These are phyloP conservation scores for Peziza echinospora DNA, from an alignment of 495 filamentous ascomycete species.

Conservation along the genomic window DNA sequence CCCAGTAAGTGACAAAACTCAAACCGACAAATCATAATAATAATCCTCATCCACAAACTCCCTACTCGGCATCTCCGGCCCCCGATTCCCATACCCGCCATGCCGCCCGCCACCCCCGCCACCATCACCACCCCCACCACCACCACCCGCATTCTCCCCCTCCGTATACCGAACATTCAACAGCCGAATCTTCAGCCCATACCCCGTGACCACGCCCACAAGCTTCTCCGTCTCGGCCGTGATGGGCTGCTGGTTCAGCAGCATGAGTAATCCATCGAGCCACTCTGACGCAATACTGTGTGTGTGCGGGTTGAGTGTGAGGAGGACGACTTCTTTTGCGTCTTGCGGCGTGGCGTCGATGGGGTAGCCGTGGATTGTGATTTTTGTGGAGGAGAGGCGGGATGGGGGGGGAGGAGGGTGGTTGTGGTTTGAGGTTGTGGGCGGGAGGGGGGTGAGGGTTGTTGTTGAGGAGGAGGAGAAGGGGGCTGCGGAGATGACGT, in stretches of 20 bases:
- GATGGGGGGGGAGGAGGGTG: conserved; percentile 7
- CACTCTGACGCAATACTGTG: conserved; percentile 82
- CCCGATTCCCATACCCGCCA: too few relatives aligned
- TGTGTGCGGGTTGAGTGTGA: conserved; percentile 61
- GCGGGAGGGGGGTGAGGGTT: conserved; percentile 31
- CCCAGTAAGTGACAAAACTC: conserved; percentile 3
- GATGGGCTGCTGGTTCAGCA: conserved; percentile 85
- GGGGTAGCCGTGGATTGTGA: conserved; percentile 66
- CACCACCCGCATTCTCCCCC: conserved; percentile 28
- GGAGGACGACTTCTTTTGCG: conserved; percentile 38
- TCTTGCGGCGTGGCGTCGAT: conserved; percentile 16
- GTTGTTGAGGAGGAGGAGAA: conserved; percentile 28
- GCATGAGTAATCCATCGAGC: conserved; percentile 87
- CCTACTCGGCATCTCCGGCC: conserved; percentile 33
- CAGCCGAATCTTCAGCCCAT: conserved; percentile 78
- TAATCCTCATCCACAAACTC: conserved; percentile 47
- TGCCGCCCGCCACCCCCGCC: conserved; percentile 30
- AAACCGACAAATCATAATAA: conserved; percentile 38
- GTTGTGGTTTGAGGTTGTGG: conserved; percentile 25
- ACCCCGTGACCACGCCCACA: conserved; percentile 62
- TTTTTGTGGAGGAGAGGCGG: conserved; percentile 47
- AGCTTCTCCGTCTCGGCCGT: conserved; percentile 87
- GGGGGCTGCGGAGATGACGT: conserved; percentile 40
- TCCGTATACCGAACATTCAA: conserved; percentile 72
- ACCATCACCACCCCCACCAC: conserved; percentile 34